Base-by-base conservation (phyloP, 2,329 filamentous ascomycete species). In the Salinomyces thailandicus region DNA sequence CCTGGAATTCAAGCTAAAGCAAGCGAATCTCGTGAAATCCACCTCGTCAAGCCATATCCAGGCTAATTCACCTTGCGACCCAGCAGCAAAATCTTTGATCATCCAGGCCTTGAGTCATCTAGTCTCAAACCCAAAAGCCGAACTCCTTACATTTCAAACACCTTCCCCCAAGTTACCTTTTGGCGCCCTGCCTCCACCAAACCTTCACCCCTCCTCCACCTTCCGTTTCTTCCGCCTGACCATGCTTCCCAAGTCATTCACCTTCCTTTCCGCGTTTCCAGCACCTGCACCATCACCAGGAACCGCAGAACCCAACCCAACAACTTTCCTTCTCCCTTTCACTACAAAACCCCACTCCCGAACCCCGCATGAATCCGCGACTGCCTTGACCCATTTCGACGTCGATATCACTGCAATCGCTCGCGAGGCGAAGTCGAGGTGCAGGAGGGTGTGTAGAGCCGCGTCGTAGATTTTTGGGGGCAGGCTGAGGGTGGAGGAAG, bases 361-460 rank as follows among this genome's bases (percentile, higher is more conserved):
- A 15, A 34, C 27, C 5, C 49, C 43, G 29, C 43, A 34, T 8
- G 53, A 49, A 9, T 43, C 46, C 4, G 32, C 72, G 1, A 80
- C 75, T 51, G 89, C 81, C 11, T 69, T 69, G 29, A 77, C 67
- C 82, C 83, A 91, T 36, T 80, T 73, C 35, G 60, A 63, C 2
- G 82, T 84, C 50, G 81, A 85, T 19, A 67, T 66, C 2, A 62
- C 64, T 0, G 80, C 77, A 32, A 79, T 72, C 8, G 73, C 71
- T 3, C 77, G 58, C 6, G 71, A 79, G 1, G 75, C 68, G 57
- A 91, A 91, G 55, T 86, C 81, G 0, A 86, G 71, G 39, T 80
- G 75, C 4, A 87, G 68, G 0, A 91, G 65, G 7, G 0, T 81
- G 75, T 2, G 59, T 67, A 18, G 77, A 55, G 49, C 51, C 59